Evolutionary conservation across 2,329 filamentous ascomycete species (phyloP), one percentile per base, ranked within the genome.

Genomic region (Fusarium lyarnte): DNA sequence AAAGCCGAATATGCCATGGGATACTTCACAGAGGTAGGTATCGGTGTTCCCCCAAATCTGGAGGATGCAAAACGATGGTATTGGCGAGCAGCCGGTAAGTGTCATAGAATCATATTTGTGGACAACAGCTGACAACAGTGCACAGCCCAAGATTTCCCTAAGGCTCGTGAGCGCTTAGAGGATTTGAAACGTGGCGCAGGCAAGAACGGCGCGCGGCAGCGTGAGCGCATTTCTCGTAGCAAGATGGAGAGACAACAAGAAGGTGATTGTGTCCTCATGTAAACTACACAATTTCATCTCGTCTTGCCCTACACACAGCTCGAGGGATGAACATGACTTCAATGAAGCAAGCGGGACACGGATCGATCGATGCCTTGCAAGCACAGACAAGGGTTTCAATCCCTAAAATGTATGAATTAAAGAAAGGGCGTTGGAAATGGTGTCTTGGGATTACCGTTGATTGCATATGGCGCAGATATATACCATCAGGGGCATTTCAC

Each of bases 11-110:
- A 98, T 83, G 96, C 95, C 0, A 97, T 99, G 81, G 96, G 96
- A 0, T 98, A 98, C 83, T 98, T 97, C 79, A 97, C 94, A 2
- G 96, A 99, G 82, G 92, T 96, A 53, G 96, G 96, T 17, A 98
- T 99, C 76, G 96, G 96, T 35, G 91, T 94, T 72, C 87, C 92
- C 21, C 90, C 93, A 13, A 97, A 95, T 80, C 78, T 98, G 76
- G 96, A 99, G 78, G 96, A 98, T 83, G 96, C 95, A 27, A 98
- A 97, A 87, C 90, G 94, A 76, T 99, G 96, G 96, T 99, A 99
- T 84, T 98, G 95, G 89, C 89, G 95, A 81, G 95, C 96, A 82
- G 96, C 96, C 80, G 93, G 95, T 98, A 87, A 90, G 94, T 91
- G 23, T 33, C 29, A 47, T 23, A 46, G 16, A 27, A 35, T 29